Base-by-base conservation (phyloP, 495 filamentous ascomycete species). In the Parathielavia appendiculata region DNA sequence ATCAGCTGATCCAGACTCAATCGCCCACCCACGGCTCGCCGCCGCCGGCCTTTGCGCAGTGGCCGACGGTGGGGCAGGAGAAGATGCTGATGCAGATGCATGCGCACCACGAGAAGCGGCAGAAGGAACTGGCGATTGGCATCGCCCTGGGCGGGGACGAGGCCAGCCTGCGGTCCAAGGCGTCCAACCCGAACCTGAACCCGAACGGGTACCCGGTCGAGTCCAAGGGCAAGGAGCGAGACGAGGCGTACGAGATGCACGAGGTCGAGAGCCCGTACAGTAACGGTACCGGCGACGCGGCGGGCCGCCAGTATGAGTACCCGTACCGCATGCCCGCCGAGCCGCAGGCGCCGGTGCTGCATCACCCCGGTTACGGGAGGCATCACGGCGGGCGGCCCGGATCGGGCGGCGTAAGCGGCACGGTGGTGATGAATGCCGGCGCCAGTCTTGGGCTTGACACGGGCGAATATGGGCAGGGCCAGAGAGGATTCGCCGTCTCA, bases 81-180 rank as follows among this genome's bases (percentile, higher is more conserved):
- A 66, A 65, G 49, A 49, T 59, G 26, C 47, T 62, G n/a, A 63
- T 57, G 58, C 61, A 64, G 54, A 52, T 58, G 59, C 63, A 69
- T 13, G 53, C 63, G 52, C 65, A 66, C 19, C 62, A 63, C 20
- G 62, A 62, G 22, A 51, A 59, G 54, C 45, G 62, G 35, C 70
- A 69, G 35, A 57, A 55, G 19, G 69, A 70, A 49, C 61, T 68
- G 23, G 65, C 68, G 9, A 69, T 73, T n/a, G 72, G 72, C 0
- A 41, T 75, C 4, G 72, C 71, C 0, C 58, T 75, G 8, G 70
- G 71, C 35, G 70, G 68, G 1, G 64, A 69, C 35, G 67, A 70
- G 43, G 59, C 65, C 2, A 71, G 63, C 39, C 34, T 67, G 46
- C 48, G 61, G 23, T 63, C 61, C 50, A 73, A 73, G 54, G 30